Percentiles rank a stretch among this genome's conserved stretches.
These are phyloP conservation scores for Entomortierella lignicola DNA, from an alignment of 192 early-diverging fungal genomes.

Conservation along the genomic window DNA sequence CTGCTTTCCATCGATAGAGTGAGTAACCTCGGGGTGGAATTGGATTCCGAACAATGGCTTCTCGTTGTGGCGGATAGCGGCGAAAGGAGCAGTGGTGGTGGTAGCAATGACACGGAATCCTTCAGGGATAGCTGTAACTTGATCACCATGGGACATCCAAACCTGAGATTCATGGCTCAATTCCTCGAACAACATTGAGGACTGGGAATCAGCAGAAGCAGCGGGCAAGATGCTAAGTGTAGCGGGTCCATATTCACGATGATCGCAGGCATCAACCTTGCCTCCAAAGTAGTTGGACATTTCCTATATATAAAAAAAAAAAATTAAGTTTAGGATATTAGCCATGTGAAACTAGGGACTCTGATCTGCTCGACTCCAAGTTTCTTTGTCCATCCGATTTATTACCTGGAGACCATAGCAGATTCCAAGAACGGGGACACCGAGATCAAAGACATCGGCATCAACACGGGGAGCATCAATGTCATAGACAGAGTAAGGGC, in stretches of 20 bases:
- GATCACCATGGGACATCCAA: slow-evolving; percentile 99
- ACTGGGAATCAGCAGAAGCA: slow-evolving; percentile 30
- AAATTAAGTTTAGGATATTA: neutral
- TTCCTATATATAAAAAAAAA: slow-evolving; percentile 64
- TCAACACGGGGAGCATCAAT: slow-evolving; percentile 95
- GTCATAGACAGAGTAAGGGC: slow-evolving; percentile 97
- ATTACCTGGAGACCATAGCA: slow-evolving; percentile 95
- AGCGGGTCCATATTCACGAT: slow-evolving; percentile 97
- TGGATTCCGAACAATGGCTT: slow-evolving; percentile 94
- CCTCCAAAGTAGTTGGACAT: slow-evolving; percentile 91
- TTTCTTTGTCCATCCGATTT: neutral
- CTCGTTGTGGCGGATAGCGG: slow-evolving; percentile 85
- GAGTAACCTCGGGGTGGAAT: slow-evolving; percentile 99
- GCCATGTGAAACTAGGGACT: too few species aligned
- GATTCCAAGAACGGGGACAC: slow-evolving; percentile 95
- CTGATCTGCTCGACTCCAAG: neutral
- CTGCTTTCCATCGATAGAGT: slow-evolving; percentile 85
- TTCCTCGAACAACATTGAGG: slow-evolving; percentile 40
- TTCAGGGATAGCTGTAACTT: slow-evolving; percentile 80
- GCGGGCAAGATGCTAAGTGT: slow-evolving; percentile 69
- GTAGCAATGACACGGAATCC: slow-evolving; percentile 89
- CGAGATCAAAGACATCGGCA: slow-evolving; percentile 86
- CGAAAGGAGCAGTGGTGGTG: slow-evolving; percentile 90
- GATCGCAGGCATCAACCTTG: slow-evolving; percentile 85
- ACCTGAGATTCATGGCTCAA: slow-evolving; percentile 63